phyloP scores from a whole-genome alignment of 257 asterid species.

The Solanum bulbocastanum region DNA sequence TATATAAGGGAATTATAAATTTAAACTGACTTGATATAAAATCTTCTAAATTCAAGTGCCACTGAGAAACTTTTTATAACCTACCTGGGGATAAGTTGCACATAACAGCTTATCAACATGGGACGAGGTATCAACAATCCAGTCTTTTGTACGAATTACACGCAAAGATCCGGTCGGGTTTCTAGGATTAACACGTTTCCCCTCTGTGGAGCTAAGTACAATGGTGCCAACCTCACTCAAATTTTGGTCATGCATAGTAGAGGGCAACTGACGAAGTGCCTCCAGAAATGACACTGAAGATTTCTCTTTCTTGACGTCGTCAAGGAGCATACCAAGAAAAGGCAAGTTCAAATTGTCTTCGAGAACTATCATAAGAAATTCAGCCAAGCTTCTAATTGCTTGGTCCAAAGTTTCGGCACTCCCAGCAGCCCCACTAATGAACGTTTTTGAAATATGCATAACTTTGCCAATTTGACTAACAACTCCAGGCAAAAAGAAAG shows the following conservation, averaged over 20 bases:
- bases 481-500: constrained; percentile 92
- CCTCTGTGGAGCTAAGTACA: constrained; percentile 16
- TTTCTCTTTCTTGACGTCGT: constrained; percentile 32
- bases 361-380: constrained; percentile 63
- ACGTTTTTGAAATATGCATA: constrained; percentile 57
- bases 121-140: constrained; percentile 54
- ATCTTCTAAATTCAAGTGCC: neutral
- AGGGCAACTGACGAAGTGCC: constrained; percentile 65
- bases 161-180: constrained; percentile 38
- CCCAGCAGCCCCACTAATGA: constrained; percentile 95
- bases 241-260: constrained; percentile 24
- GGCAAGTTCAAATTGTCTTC: constrained; percentile 38
- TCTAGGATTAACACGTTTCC: constrained; percentile 11
- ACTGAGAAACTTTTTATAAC: constrained; percentile 10
- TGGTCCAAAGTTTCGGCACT: constrained; percentile 69
- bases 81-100: constrained; percentile 85
- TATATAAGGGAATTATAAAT: neutral
- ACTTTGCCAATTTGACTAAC: constrained; percentile 90
- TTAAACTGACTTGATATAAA: neutral
- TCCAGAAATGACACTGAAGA: constrained; percentile 50
- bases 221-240: constrained; percentile 19
- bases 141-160: constrained; percentile 58
- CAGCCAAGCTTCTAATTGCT: constrained; percentile 67
- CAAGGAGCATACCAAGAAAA: constrained; percentile 9
- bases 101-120: constrained; percentile 70